Base-by-base conservation (phyloP, 2,329 filamentous ascomycete species). In the Pseudogymnoascus sp. region DNA sequence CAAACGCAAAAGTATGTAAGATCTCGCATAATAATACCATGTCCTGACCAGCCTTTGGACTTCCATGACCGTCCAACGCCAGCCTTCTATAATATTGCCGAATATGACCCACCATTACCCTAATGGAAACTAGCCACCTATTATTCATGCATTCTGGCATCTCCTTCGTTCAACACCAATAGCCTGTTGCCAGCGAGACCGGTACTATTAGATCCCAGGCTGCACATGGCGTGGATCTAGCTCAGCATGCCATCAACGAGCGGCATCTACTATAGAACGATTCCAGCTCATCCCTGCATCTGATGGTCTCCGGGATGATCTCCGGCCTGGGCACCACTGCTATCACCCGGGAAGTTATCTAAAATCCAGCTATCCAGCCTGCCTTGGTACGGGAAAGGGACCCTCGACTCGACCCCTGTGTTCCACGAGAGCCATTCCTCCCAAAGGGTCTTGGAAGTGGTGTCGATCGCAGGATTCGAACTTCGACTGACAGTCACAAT, bases 401-500 rank as follows among this genome's bases (percentile, higher is more conserved):
- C 66, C 6, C 37, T 16, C 4, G 65, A 63, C 11, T 45, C 41
- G 8, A 48, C 39, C 43, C 45, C 31, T 43, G 25, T 34, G 57
- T 57, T 31, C 51, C 62, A 31, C 60, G 60, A 39, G n/a, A 61
- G 21, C 62, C 63, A 51, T 21, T 64, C 66, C 48, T 66, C 61
- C 23, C 37, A 63, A 39, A 61, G 61, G 11, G 39, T 37, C 62
- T 65, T 48, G 7, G 60, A 62, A 10, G 63, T 28, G 13, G 43
- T 13, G 45, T 63, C 66, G 4, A 25, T 61, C 8, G 43, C 43
- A 7, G 69, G 68, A 63, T 69, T 41, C 1, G 68, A 66, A 57
- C 70, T 67, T n/a, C 70, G 36, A 5, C 74, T 69, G 60, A 88
- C 79, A 73, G 91, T 87, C 5, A 92, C 85, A 4, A 82, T 80